Evolutionary conservation across 805 yeast genomes (phyloP), one percentile per base, ranked within the genome.

Genomic region (Myxozyma mucilagina): DNA sequence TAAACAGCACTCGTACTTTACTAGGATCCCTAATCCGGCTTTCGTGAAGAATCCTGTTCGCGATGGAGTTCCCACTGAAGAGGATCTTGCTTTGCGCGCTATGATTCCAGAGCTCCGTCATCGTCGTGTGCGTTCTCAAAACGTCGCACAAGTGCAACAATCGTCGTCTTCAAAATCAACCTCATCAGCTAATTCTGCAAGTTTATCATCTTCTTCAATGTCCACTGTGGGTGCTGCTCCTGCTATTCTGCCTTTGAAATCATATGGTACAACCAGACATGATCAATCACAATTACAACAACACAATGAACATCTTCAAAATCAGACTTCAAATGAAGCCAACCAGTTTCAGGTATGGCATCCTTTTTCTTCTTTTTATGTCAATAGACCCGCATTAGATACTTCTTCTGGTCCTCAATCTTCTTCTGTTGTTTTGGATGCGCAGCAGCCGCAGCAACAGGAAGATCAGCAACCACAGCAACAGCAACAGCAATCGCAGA

Each of bases 41-140:
- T 29, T 11, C 9, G 44, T 48, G 13, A 24, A 8, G 10, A 36
- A n/a, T n/a, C 29, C 47, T 13, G 45, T 52, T 9, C 56, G 67
- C 16, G 66, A 56, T 41, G 66, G 61, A 10, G 67, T 64, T 9
- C 63, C 63, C 14, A 35, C 61, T 1, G 65, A 62, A 38, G 67
- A 64, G 29, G 67, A 64, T 35, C 57, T 63, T 24, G 67, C 60
- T 1, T 53, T 64, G 20, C 57, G 61, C 20, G 61, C 64, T n/a
- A 47, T 64, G 24, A n/a, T 50, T 31, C 65, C 60, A 4, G 58
- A 53, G 29, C 47, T 48, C 24, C 50, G 63, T 14, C 56, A 49
- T 36, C 61, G 60, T 8, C 41, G 57, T 14, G 41, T 59, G 16
- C 44, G 60, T 31, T 20, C 29, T 4, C 47, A 57, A 31, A 36